A percentile compares a stretch with the other conserved stretches of the same genome.
Evolutionary conservation across 805 yeast genomes (phyloP).

Genomic region (Metschnikowia shivogae): DNA sequence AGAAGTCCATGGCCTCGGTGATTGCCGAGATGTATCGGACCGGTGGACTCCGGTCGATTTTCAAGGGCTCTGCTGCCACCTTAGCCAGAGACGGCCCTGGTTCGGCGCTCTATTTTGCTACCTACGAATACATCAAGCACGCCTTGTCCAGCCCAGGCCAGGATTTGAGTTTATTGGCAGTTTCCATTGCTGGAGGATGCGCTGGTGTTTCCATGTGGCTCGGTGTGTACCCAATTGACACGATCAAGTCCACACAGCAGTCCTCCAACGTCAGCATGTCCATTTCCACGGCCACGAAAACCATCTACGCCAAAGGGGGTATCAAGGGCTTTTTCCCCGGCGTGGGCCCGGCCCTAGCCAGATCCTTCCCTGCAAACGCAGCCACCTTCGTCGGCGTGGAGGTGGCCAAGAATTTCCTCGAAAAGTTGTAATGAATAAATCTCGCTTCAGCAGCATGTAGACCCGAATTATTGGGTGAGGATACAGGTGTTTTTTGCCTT

Average conservation of each 20-base stretch:
- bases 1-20: slow-evolving; percentile 51
- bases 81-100: slow-evolving; percentile 98
- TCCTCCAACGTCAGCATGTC: slow-evolving; percentile 52
- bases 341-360: slow-evolving; percentile 86
- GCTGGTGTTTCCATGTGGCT: slow-evolving; percentile 98
- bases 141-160: slow-evolving; percentile 52
- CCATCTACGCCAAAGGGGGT: slow-evolving; percentile 74
- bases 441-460: not conserved
- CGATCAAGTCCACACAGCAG: slow-evolving; percentile 82
- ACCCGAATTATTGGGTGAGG: not conserved
- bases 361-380: slow-evolving; percentile 99
- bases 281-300: slow-evolving; percentile 60
- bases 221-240: slow-evolving; percentile 92
- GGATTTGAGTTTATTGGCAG: slow-evolving; percentile 63
- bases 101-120: slow-evolving; percentile 90
- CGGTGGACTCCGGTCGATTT: slow-evolving; percentile 82
- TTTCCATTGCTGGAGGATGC: slow-evolving; percentile 87
- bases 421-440: slow-evolving; percentile 20
- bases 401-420: slow-evolving; percentile 50
- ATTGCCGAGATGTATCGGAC: slow-evolving; percentile 64
- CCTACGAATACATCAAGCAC: slow-evolving; percentile 79
- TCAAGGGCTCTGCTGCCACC: slow-evolving; percentile 89
- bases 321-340: slow-evolving; percentile 95
- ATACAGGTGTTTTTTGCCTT: slow-evolving; percentile 9
- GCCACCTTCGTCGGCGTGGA: slow-evolving; percentile 97